Evolutionary conservation across 176 grass and related monocot genomes (phyloP), one percentile per base, ranked within the genome.

Genomic region (Leersia perrieri): DNA sequence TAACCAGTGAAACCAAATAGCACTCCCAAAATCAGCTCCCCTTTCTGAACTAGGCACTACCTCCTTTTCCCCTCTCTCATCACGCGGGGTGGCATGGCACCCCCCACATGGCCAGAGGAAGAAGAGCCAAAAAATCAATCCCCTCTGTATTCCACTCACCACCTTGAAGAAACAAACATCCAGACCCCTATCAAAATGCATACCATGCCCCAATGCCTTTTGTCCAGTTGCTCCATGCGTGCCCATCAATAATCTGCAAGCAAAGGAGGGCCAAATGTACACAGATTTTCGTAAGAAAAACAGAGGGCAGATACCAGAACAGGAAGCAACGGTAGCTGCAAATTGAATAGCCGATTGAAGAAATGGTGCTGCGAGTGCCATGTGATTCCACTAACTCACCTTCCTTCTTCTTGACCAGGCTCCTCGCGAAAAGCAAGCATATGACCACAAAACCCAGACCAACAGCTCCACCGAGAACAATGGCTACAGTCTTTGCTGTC

Each of bases 401-500:
- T 5, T 99, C 93, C 90, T 85, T 95, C 80, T 99, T 99, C 89
- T 82, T 99, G 80, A 90, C 67, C 57, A 99, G 63, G 51, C 78
- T 93, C 67, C 87, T 84, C 29, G 87, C 90, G 66, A 99, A 99
- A n/a, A 99, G 87, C 84, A 99, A 90, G 85, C 96, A 99, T 72
- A 99, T 95, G 62, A 95, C 96, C 31, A 99, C 45, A 80, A 99
- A 99, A 15, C 90, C 96, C 39, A 99, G 47, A 10, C 87, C 93
- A 73, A 94, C 87, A 3, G 96, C 96, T 60, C 88, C 90, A 41
- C 96, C 96, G 5, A 99, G 87, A 84, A 99, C 96, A 79, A 99
- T 99, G 82, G 96, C 96, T 62, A 99, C 96, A 60, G 96, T 99
- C 83, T 90, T 95, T 3, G 81, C 86, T 83, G 96, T 99, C 81